Percentiles rank a stretch among this genome's conserved stretches.
phyloP scores from a whole-genome alignment of 306 rosid species.

The Trichosanthes cucumerina region DNA sequence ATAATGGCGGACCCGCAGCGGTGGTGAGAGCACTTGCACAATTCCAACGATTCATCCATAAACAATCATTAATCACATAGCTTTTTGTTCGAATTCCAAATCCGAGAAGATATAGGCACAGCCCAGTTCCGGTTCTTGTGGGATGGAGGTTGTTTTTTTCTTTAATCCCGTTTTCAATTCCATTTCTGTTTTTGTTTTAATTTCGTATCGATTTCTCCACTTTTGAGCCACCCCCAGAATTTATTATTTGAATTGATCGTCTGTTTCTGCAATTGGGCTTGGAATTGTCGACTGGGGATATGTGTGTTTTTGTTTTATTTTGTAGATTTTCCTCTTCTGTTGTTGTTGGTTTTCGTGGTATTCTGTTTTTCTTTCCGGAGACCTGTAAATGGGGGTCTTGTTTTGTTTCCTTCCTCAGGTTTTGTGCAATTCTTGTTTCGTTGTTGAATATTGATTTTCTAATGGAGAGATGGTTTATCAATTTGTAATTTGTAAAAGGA shows the following conservation, averaged over 20 bases:
- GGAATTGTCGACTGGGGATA: slow-evolving; percentile 39
- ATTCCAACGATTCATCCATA: slow-evolving; percentile 19
- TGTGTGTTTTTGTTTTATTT: slow-evolving; percentile 29
- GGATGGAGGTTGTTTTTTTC: slow-evolving; percentile 11
- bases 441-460: neutral
- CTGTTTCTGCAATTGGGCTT: slow-evolving; percentile 26
- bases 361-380: slow-evolving; percentile 12
- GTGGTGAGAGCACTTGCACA: slow-evolving; percentile 24
- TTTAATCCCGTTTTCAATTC: slow-evolving; percentile 11
- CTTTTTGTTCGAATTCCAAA: slow-evolving; percentile 30
- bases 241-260: slow-evolving; percentile 18
- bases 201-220: slow-evolving; percentile 10
- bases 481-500: neutral
- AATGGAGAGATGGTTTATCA: neutral
- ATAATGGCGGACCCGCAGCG: slow-evolving; percentile 21
- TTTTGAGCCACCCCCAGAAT: slow-evolving; percentile 15
- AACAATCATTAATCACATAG: slow-evolving; percentile 13
- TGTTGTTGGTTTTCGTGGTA: slow-evolving; percentile 19
- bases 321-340: slow-evolving; percentile 18
- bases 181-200: neutral
- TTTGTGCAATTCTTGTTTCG: slow-evolving; percentile 1
- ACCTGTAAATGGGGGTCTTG: slow-evolving; percentile 23
- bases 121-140: slow-evolving; percentile 25
- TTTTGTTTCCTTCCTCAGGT: slow-evolving; percentile 2
- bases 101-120: slow-evolving; percentile 25